Percentiles rank a stretch among this genome's conserved stretches.
Conservation (phyloP, 139 green algal genomes). For the Coelastrella sp. region DNA sequence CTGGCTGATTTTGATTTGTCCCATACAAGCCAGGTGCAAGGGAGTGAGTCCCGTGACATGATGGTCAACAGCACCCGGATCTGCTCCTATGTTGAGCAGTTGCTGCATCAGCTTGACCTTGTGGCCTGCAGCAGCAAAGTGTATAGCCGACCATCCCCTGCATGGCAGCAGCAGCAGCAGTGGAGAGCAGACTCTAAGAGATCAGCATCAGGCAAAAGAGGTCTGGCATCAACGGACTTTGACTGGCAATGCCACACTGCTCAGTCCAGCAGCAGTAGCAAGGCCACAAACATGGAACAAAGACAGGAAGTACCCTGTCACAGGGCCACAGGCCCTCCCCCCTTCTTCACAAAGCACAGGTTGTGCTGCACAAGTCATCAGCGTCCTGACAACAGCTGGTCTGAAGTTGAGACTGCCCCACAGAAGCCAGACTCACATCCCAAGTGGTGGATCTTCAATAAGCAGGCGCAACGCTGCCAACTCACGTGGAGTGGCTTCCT, state of each 20-base stretch:
- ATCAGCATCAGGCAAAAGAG: no score
- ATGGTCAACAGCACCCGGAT: neutral
- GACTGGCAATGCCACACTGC: no score
- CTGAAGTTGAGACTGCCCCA: no score
- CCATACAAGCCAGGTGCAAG: neutral
- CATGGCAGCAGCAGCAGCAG: neutral
- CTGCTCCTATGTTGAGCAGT: slow-evolving; percentile 1
- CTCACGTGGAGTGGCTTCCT: slow-evolving; percentile 3
- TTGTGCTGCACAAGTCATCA: no score
- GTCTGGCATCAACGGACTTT: no score
- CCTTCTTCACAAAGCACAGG: no score
- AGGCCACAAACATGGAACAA: no score
- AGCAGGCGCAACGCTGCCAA: neutral
- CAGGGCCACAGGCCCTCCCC: no score
- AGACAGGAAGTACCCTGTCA: no score
- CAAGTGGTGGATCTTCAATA: neutral
- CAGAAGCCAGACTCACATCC: neutral
- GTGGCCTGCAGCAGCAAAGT: neutral
- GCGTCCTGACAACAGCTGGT: no score
- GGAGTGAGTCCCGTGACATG: neutral
- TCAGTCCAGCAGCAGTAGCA: no score
- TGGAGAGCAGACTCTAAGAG: neutral
- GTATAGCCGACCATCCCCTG: neutral
- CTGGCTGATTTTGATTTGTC: neutral
- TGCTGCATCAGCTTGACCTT: neutral